These are phyloP conservation scores for Eimeria necatrix DNA, from an alignment of 169 alveolate species.

Conservation along the genomic window DNA sequence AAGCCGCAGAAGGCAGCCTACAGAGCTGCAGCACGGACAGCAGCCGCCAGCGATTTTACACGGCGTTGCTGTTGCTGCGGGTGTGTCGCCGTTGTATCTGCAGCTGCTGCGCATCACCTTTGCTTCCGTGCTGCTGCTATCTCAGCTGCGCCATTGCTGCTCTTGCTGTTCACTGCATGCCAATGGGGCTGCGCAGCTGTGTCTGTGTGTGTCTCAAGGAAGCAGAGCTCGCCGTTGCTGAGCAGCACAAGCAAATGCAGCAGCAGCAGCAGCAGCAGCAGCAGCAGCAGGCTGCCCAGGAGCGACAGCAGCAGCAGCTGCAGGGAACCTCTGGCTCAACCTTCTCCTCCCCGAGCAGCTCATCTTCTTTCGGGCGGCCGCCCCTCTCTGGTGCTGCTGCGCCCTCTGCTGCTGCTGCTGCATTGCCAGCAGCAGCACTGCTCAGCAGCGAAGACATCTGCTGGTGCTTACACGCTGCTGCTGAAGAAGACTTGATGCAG, in stretches of 20 bases:
- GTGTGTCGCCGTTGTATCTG: not conserved
- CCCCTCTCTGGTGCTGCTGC: not conserved
- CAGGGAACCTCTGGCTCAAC: not conserved
- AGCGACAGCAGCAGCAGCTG: not conserved
- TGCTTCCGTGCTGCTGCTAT: not conserved
- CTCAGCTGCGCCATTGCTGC: not conserved
- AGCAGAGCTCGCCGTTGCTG: not conserved
- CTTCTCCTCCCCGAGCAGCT: not conserved
- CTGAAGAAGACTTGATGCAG: constrained; percentile 55
- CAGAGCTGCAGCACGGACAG: constrained; percentile 31
- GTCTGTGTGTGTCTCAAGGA: constrained; percentile 22
- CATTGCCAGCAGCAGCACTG: constrained; percentile 27
- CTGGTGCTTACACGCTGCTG: constrained; percentile 62
- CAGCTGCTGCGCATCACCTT: not conserved
- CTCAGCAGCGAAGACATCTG: constrained; percentile 69
- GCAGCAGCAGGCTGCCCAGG: not conserved
- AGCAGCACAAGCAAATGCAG: constrained; percentile 11
- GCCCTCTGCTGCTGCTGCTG: constrained; percentile 27
- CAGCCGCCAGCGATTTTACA: not conserved
- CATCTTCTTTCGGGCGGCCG: not conserved
- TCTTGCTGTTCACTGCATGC: not conserved
- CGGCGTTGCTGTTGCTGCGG: not conserved
- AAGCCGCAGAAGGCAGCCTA: not conserved
- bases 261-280: constrained; percentile 47
- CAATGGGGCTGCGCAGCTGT: not conserved